These are phyloP conservation scores for Bothriochloa decipiens DNA, from an alignment of 176 grass and related monocot genomes.

Conservation along the genomic window DNA sequence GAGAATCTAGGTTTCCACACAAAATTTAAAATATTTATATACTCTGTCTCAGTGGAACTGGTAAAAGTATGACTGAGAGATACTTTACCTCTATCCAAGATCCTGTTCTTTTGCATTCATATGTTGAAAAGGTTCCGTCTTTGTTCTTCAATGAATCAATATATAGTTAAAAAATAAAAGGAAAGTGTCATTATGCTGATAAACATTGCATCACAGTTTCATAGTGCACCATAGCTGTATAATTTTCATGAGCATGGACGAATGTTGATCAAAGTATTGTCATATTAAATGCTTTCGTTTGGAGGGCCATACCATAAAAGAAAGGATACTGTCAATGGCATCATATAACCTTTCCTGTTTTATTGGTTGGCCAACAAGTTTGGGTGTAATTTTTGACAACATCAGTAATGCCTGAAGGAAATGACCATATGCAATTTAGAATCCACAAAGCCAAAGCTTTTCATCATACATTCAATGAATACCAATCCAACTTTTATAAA, in stretches of 20 bases:
- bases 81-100: conserved; percentile 49
- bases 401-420: conserved; percentile 31
- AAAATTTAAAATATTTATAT: background rate
- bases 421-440: background rate
- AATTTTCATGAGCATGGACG: background rate
- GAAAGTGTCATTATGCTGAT: background rate
- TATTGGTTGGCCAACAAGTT: conserved; percentile 22
- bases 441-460: background rate
- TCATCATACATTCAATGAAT: background rate
- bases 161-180: background rate
- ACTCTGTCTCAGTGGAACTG: background rate
- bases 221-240: background rate
- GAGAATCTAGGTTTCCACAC: conserved; percentile 1
- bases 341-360: conserved; percentile 36
- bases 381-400: conserved; percentile 38
- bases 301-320: conserved; percentile 27
- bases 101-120: conserved; percentile 42
- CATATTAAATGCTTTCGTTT: background rate
- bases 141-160: conserved; percentile 41
- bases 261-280: background rate
- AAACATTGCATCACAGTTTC: background rate
- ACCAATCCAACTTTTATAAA: background rate
- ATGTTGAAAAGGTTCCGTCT: conserved; percentile 43
- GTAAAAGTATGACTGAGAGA: background rate
- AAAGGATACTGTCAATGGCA: conserved; percentile 44